phyloP scores from a whole-genome alignment of 768 basidiomycete genomes.

The Leucocoprinus birnbaumii region DNA sequence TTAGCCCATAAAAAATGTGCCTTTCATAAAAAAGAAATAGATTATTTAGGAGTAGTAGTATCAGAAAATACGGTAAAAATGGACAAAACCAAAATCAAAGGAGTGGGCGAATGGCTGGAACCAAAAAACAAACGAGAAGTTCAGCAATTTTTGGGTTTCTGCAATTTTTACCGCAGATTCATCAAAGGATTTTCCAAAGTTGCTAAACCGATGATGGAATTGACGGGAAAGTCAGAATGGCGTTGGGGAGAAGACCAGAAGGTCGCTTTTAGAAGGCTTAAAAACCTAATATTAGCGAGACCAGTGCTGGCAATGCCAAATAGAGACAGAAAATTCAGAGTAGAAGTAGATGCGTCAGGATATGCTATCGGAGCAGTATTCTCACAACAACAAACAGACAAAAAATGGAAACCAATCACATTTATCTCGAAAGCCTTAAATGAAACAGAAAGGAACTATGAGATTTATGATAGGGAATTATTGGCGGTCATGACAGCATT shows the following conservation, averaged over 20 bases:
- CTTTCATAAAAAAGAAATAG: conserved; percentile 19
- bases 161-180: conserved; percentile 34
- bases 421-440: conserved; percentile 18
- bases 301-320: conserved; percentile 23
- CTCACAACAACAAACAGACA: conserved; percentile 23
- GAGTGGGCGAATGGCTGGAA: conserved; percentile 34
- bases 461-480: conserved; percentile 35
- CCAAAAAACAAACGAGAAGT: conserved; percentile 29
- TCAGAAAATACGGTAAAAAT: conserved; percentile 24
- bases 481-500: conserved; percentile 33
- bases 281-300: conserved; percentile 19
- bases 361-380: conserved; percentile 29
- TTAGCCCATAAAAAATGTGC: conserved; percentile 34
- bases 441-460: conserved; percentile 24
- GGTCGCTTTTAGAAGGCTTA: conserved; percentile 26
- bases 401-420: conserved; percentile 29
- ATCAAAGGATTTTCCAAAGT: conserved; percentile 27
- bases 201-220: conserved; percentile 21
- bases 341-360: conserved; percentile 29
- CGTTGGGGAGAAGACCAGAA: conserved; percentile 12
- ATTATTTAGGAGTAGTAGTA: conserved; percentile 33
- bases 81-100: conserved; percentile 34
- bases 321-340: conserved; percentile 16
- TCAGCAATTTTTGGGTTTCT: conserved; percentile 39
- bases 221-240: conserved; percentile 29